Base-by-base conservation (phyloP, 2,329 filamentous ascomycete species). In the Diaporthe citrichinensis region DNA sequence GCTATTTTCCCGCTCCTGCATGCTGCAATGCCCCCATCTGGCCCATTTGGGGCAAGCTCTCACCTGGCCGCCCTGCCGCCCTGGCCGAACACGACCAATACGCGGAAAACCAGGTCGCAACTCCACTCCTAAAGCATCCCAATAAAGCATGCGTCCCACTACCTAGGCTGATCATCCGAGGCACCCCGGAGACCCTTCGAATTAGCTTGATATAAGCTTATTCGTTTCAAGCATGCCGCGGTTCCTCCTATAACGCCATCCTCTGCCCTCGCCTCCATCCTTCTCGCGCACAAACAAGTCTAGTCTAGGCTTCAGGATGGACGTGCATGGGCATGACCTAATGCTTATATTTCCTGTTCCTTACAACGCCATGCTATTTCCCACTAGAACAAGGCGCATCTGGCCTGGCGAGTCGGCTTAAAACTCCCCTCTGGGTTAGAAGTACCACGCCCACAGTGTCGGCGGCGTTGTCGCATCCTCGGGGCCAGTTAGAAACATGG, bases 201-300 rank as follows among this genome's bases (percentile, higher is more conserved):
- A 39, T 53, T 68, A 68, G 46, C 46, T 53, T 68, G 65, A 68
- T 53, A 68, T 68, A 68, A 68, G 65, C 65, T 68, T 68, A 68
- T 68, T 68, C 65, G 65, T 39, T 53, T 68, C 65, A 68, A 53
- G 62, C 62, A 23, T 51, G 62, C 31, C 23, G 62, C 62, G 20
- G 31, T 68, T 53, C 23, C 44, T 53, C 44, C 41, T 34, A 9
- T 10, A 39, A 53, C 61, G 44, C 65, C 65, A 53, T 68, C 46
- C 31, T 39, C 31, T 39, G 65, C 23, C 15, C 31, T 53, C 46
- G 46, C 46, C 14, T 53, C 31, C 31, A 23, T 68, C 65, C 65
- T 53, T 5, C 41, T 41, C 46, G 6, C 59, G 65, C 65, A 53
- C 44, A 23, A 53, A 9, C 1, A 7, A 25, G 46, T 39, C 65